A percentile compares a stretch with the other conserved stretches of the same genome.
These are phyloP conservation scores for Phyllachora maydis DNA, from an alignment of 2,329 filamentous ascomycete genomes.

Conservation along the genomic window DNA sequence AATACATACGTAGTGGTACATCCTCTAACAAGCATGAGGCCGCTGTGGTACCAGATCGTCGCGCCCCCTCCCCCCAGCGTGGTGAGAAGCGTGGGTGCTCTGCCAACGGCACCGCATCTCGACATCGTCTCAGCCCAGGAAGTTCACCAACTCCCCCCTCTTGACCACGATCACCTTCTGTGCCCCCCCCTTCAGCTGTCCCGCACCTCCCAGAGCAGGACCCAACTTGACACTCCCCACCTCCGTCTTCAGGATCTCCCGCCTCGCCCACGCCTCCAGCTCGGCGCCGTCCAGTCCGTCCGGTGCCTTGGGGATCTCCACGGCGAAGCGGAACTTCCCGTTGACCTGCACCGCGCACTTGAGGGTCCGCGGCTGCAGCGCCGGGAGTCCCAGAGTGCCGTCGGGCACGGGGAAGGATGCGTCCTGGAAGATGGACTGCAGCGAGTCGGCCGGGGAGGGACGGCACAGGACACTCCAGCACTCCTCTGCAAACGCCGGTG, in stretches of 20 bases:
- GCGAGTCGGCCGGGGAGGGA: too few species aligned
- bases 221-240: conserved; percentile 39
- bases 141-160: conserved; percentile 52
- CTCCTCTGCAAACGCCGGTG: conserved; percentile 65
- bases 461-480: conserved; percentile 45
- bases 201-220: conserved; percentile 18
- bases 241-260: conserved; percentile 36
- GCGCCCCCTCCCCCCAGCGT: too few species aligned
- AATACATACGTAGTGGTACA: too few species aligned
- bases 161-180: conserved; percentile 45
- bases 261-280: conserved; percentile 38
- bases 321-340: conserved; percentile 51
- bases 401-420: conserved; percentile 39
- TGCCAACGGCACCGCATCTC: too few species aligned
- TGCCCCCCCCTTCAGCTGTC: conserved; percentile 27
- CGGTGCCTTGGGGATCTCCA: conserved; percentile 37
- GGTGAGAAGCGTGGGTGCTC: too few species aligned
- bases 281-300: conserved; percentile 17
- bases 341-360: conserved; percentile 57
- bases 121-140: too few species aligned
- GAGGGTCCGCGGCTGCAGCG: conserved; percentile 27
- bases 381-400: conserved; percentile 21
- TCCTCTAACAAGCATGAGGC: too few species aligned
- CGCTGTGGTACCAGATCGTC: too few species aligned
- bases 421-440: conserved; percentile 18